These are phyloP conservation scores for Tilletia caries DNA, from an alignment of 1,284 basidiomycete genomes.

Conservation along the genomic window DNA sequence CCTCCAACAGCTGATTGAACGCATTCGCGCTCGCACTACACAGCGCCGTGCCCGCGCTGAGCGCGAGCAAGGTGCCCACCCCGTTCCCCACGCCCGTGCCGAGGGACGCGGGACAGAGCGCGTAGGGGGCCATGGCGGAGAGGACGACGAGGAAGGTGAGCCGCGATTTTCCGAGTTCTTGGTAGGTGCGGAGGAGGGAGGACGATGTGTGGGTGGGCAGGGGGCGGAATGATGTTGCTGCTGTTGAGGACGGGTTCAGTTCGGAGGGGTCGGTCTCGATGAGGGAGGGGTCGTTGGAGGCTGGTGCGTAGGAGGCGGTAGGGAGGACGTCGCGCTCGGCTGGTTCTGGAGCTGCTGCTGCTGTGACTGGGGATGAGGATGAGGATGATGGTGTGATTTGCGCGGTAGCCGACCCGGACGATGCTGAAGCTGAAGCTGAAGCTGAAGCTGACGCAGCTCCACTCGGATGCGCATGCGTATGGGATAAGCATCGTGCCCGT, in stretches of 20 bases:
- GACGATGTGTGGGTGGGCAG: constrained; percentile 24
- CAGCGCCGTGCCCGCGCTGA: constrained; percentile 82
- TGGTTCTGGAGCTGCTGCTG: too few species aligned
- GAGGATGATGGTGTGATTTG: too few species aligned
- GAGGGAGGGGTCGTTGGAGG: constrained; percentile 36
- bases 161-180: constrained; percentile 79
- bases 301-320: constrained; percentile 23
- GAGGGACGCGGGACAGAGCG: constrained; percentile 64
- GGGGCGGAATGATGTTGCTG: constrained; percentile 29
- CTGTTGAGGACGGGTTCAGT: constrained; percentile 8
- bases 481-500: too few species aligned
- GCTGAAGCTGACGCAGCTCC: too few species aligned
- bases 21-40: constrained; percentile 92
- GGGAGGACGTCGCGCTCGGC: neutral
- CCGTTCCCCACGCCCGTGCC: constrained; percentile 17
- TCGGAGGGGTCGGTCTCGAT: constrained; percentile 16
- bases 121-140: constrained; percentile 87
- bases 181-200: constrained; percentile 59
- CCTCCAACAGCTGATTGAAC: constrained; percentile 90
- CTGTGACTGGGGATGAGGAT: too few species aligned
- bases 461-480: too few species aligned
- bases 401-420: too few species aligned
- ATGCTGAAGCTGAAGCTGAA: too few species aligned
- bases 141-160: constrained; percentile 85
- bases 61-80: constrained; percentile 64